Evolutionary conservation across 1,284 basidiomycete species (phyloP).

Genomic region (Fomitopsis schrenkii): DNA sequence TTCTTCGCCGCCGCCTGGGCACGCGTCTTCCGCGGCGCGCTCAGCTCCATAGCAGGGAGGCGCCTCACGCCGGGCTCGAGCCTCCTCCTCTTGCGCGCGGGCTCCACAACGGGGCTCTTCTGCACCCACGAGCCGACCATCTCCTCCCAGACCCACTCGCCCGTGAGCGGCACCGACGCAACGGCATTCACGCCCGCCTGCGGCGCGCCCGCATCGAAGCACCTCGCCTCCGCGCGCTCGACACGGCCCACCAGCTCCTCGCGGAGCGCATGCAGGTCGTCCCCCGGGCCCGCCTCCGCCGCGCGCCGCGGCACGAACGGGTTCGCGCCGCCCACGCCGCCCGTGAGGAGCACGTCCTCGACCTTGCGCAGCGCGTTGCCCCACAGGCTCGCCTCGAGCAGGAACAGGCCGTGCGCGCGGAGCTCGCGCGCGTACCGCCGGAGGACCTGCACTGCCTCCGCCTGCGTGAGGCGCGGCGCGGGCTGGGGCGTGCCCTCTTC

Average conservation of each 20-base stretch:
- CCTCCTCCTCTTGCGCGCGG: constrained; percentile 3
- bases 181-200: constrained; percentile 1
- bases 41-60: not conserved
- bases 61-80: not conserved
- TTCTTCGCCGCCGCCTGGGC: not conserved
- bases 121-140: constrained; percentile 39
- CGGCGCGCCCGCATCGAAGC: constrained; percentile 26
- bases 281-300: not conserved
- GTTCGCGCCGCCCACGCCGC: not conserved
- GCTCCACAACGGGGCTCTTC: constrained; percentile 23
- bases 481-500: not conserved
- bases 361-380: constrained; percentile 44
- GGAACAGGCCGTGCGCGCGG: constrained; percentile 29
- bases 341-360: constrained; percentile 29
- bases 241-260: constrained; percentile 40
- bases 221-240: constrained; percentile 45
- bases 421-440: constrained; percentile 32
- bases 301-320: too few relatives aligned
- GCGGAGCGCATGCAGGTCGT: constrained; percentile 25
- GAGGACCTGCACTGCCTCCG: constrained; percentile 13
- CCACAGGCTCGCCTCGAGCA: constrained; percentile 51
- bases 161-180: not conserved
- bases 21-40: not conserved
- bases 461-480: constrained; percentile 1
- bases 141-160: constrained; percentile 43